Evolutionary conservation across 2,329 filamentous ascomycete species (phyloP).

Genomic region (Chaetomium sp.): DNA sequence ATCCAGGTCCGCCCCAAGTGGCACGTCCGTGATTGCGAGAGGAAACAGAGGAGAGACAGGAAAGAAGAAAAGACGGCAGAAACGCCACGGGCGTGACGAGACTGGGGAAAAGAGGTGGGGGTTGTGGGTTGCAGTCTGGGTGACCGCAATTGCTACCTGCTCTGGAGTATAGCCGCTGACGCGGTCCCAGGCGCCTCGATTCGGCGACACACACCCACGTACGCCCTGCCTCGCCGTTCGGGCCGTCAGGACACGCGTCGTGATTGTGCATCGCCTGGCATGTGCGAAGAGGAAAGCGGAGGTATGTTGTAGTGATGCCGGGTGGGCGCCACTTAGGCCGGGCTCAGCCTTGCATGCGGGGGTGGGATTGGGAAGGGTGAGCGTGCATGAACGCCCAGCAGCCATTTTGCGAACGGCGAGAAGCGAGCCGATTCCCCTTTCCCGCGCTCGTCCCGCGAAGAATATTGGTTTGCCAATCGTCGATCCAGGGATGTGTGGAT

Average conservation of each 20-base stretch:
- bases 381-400: conserved; percentile 5
- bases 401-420: background rate
- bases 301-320: conserved; percentile 8
- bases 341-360: conserved; percentile 30
- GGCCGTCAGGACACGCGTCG: conserved; percentile 6
- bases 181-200: background rate
- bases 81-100: background rate
- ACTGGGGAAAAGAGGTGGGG: background rate
- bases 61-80: conserved; percentile 9
- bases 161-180: too few species aligned
- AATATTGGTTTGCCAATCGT: background rate
- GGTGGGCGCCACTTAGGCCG: background rate
- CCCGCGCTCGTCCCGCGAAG: background rate
- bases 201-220: background rate
- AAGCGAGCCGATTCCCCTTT: conserved; percentile 5
- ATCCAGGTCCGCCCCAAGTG: background rate
- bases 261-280: background rate
- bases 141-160: background rate
- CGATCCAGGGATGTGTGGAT: background rate
- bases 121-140: background rate
- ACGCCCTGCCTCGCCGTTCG: background rate
- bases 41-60: background rate
- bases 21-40: background rate
- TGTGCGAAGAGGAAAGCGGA: conserved; percentile 3
- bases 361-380: conserved; percentile 6